These are phyloP conservation scores for Selaginella tamariscina DNA, from an alignment of 75 land plant species.

Conservation along the genomic window DNA sequence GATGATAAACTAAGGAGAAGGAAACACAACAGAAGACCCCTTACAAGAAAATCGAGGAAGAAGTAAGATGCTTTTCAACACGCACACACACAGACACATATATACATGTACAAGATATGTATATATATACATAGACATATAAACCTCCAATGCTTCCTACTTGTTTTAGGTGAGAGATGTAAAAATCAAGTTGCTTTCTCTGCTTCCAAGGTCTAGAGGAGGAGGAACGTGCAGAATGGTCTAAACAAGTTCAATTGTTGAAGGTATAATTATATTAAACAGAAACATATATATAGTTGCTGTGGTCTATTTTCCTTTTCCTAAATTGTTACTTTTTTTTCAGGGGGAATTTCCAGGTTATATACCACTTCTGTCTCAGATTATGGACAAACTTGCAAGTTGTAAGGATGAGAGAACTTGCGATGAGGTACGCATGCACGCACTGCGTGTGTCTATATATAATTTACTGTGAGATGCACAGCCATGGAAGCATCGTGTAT, in stretches of 20 bases:
- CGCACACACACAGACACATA: background rate
- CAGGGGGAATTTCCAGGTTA: background rate
- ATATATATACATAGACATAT: background rate
- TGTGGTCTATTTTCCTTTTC: background rate
- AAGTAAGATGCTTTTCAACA: slow-evolving; percentile 11
- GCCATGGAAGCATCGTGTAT: too few species aligned
- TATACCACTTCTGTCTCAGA: background rate
- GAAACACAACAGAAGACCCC: slow-evolving; percentile 4
- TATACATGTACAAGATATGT: slow-evolving; percentile 6
- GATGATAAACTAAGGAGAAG: slow-evolving; percentile 67
- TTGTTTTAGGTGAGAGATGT: slow-evolving; percentile 62
- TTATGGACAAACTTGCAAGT: background rate
- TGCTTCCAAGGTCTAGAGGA: slow-evolving; percentile 39
- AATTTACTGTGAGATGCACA: too few species aligned
- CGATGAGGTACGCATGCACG: background rate
- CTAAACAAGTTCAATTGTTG: slow-evolving; percentile 40
- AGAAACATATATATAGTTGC: background rate
- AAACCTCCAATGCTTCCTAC: background rate
- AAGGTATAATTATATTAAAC: slow-evolving; percentile 36
- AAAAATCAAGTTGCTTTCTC: slow-evolving; percentile 56
- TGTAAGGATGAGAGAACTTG: background rate
- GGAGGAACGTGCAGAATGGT: slow-evolving; percentile 75
- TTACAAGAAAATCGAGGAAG: slow-evolving; percentile 41
- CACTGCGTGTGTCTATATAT: background rate
- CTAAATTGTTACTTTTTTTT: background rate